Base-by-base conservation (phyloP, 805 yeast species). In the Scheffersomyces coipomensis region DNA sequence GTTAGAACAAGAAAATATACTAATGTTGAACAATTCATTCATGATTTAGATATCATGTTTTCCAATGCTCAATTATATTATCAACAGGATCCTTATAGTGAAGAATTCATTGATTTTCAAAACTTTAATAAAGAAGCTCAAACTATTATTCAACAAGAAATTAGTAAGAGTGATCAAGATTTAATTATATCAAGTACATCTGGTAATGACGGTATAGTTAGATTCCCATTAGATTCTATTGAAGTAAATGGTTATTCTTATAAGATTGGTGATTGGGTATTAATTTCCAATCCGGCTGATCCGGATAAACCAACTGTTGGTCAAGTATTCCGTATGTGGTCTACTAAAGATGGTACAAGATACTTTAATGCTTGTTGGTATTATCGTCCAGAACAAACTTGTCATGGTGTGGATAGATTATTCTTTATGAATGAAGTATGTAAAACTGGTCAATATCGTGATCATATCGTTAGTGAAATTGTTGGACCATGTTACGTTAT, bases 291-390 rank as follows among this genome's bases (percentile, higher is more conserved):
- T 57, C 88, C 89, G 15, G 90, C 89, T 60, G 97, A 91, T 62
- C 81, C 85, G 2, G 75, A 82, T 21, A 86, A 87, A 59, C 98
- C 99, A 12, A 90, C 90, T 16, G 87, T 89, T 25, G 97, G 95
- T 12, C 99, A 93, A 63, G 78, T 93, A 21, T 93, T 91, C 68
- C 77, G 96, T 53, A 77, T 93, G 45, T 93, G 99, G 99, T 79
- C 83, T 43, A 74, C 79, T n/a, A 95, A 89, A 47, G 95, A 90
- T 39, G 78, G 79, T 8, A 81, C 83, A 52, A 78, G 83, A 44
- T 90, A 90, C 81, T 77, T 90, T 56, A 91, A 93, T 58, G 96
- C 88, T 29, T 93, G 98, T 69, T 93, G 98, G 99, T 93, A 91
- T 64, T 85, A 88, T 55, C 80, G 98, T 51, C 97, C 99, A 1